Evolutionary conservation across 2,329 filamentous ascomycete species (phyloP).

Genomic region (Diaporthe ilicicola): DNA sequence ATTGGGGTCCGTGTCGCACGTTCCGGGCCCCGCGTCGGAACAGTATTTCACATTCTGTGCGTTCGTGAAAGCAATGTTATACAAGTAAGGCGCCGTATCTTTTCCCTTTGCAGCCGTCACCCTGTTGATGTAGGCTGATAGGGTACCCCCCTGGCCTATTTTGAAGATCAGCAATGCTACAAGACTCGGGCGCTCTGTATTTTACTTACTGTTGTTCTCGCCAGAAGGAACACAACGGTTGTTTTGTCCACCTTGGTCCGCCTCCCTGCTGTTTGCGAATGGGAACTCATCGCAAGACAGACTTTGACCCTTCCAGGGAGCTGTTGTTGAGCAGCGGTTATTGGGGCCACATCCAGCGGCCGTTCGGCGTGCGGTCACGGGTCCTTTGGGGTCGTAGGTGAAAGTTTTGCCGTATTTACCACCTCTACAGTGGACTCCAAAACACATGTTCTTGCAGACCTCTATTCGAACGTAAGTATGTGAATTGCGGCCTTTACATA

Average conservation of each 20-base stretch:
- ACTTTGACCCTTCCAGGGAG: neutral
- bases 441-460: conserved; percentile 1
- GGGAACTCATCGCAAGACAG: neutral
- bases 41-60: neutral
- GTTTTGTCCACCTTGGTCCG: neutral
- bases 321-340: neutral
- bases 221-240: neutral
- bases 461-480: neutral
- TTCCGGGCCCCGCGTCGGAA: neutral
- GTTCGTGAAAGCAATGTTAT: neutral
- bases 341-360: neutral
- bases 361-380: neutral
- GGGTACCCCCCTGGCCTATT: neutral
- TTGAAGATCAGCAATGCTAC: neutral
- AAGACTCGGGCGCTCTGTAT: neutral
- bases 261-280: conserved; percentile 9
- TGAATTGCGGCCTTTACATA: neutral
- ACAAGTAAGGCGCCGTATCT: neutral
- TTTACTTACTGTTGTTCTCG: neutral
- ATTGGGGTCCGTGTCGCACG: neutral
- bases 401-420: neutral
- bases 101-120: neutral
- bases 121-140: neutral
- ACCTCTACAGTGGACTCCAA: neutral
- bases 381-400: neutral